phyloP scores from a whole-genome alignment of 768 basidiomycete genomes.

The Boletus reticuloceps region DNA sequence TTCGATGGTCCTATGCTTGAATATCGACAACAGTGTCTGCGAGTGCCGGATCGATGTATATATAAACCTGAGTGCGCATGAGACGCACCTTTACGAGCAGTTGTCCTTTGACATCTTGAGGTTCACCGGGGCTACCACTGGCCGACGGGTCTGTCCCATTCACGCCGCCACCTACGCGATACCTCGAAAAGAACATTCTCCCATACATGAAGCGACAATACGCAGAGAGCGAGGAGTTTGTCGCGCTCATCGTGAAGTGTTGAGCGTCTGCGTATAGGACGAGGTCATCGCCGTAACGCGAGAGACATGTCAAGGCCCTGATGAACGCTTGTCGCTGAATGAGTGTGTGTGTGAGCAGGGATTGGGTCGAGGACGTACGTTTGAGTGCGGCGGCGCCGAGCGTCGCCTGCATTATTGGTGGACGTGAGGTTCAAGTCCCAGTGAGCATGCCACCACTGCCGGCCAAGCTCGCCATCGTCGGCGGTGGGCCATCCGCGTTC shows the following conservation, averaged over 20 bases:
- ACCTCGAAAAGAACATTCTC: slow-evolving; percentile 68
- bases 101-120: slow-evolving; percentile 60
- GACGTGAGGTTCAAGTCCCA: neutral
- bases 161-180: slow-evolving; percentile 39
- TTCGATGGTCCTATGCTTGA: slow-evolving; percentile 73
- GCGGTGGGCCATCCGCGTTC: slow-evolving; percentile 96
- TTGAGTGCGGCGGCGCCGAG: slow-evolving; percentile 57
- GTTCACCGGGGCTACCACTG: slow-evolving; percentile 21
- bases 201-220: slow-evolving; percentile 76
- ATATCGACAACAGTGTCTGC: slow-evolving; percentile 67
- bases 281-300: slow-evolving; percentile 81
- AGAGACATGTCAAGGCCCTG: slow-evolving; percentile 70
- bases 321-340: slow-evolving; percentile 57
- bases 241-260: slow-evolving; percentile 62
- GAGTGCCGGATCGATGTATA: neutral
- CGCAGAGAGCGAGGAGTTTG: slow-evolving; percentile 79
- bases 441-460: slow-evolving; percentile 10
- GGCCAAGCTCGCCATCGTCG: slow-evolving; percentile 84
- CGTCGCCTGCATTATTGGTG: slow-evolving; percentile 68
- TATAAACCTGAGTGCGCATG: neutral
- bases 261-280: slow-evolving; percentile 63
- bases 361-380: slow-evolving; percentile 30
- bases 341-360: slow-evolving; percentile 17
- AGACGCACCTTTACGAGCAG: slow-evolving; percentile 61
- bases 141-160: slow-evolving; percentile 13